These are phyloP conservation scores for Phaseolus coccineus DNA, from an alignment of 331 rosid genomes.

Conservation along the genomic window DNA sequence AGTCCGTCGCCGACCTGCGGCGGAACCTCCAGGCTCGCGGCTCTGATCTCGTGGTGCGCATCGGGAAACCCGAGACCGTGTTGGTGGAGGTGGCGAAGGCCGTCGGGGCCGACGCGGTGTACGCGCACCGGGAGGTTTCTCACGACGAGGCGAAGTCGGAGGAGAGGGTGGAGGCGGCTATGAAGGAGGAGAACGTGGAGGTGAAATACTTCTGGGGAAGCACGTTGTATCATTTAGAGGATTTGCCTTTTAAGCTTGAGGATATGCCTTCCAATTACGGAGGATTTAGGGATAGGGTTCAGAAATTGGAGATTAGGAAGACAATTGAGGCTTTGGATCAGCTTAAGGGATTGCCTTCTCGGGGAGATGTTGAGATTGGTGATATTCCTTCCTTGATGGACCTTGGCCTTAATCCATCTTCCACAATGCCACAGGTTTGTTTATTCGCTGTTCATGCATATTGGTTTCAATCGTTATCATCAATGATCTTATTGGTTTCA, in stretches of 20 bases:
- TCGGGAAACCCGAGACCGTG: conserved; percentile 88
- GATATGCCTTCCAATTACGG: conserved; percentile 91
- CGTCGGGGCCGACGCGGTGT: conserved; percentile 84
- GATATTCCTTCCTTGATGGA: conserved; percentile 86
- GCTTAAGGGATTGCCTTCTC: conserved; percentile 85
- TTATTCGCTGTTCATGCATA: neutral
- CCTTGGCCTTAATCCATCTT: conserved; percentile 84
- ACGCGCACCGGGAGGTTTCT: conserved; percentile 82
- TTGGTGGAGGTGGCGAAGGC: conserved; percentile 81
- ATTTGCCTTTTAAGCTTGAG: conserved; percentile 83
- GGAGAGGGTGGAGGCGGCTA: conserved; percentile 71
- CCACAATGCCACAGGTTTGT: conserved; percentile 70
- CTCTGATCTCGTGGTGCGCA: conserved; percentile 85
- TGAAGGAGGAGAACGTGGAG: conserved; percentile 93
- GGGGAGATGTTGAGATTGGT: conserved; percentile 90
- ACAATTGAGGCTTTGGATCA: conserved; percentile 89
- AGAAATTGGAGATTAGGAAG: conserved; percentile 81
- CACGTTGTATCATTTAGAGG: conserved; percentile 85
- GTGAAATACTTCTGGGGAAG: conserved; percentile 97
- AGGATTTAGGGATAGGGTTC: conserved; percentile 81
- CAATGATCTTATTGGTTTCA: conserved; percentile 27
- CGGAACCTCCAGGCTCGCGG: conserved; percentile 79
- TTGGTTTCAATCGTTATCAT: neutral
- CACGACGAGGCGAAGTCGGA: conserved; percentile 88
- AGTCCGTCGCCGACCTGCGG: conserved; percentile 83